Conservation (phyloP, 768 basidiomycete species). For the Mycena albidolilacea region DNA sequence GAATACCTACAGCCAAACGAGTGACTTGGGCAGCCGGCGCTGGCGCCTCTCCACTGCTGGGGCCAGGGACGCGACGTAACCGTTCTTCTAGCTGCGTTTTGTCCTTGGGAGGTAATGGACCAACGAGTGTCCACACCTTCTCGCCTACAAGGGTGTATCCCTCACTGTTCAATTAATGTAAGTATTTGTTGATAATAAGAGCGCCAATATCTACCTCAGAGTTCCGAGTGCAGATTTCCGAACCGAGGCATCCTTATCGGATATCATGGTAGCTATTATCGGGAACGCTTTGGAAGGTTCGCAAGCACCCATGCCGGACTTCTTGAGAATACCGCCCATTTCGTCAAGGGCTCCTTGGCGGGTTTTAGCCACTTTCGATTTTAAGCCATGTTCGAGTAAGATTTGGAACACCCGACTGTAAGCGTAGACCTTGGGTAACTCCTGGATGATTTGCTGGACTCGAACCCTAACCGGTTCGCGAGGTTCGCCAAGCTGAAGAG, state of each 20-base stretch:
- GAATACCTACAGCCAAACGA: slow-evolving; percentile 63
- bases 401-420: slow-evolving; percentile 93
- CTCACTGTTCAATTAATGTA: slow-evolving; percentile 65
- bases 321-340: slow-evolving; percentile 80
- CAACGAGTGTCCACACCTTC: slow-evolving; percentile 86
- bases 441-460: slow-evolving; percentile 88
- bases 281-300: slow-evolving; percentile 88
- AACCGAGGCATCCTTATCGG: slow-evolving; percentile 91
- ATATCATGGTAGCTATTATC: slow-evolving; percentile 81
- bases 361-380: slow-evolving; percentile 92
- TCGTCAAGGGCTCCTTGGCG: slow-evolving; percentile 91
- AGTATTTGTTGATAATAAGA: slow-evolving; percentile 27
- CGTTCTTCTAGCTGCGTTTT: slow-evolving; percentile 94
- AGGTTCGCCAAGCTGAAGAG: slow-evolving; percentile 88
- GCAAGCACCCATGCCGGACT: slow-evolving; percentile 86
- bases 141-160: slow-evolving; percentile 88
- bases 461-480: slow-evolving; percentile 86
- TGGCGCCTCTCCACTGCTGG: slow-evolving; percentile 62
- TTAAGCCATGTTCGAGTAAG: slow-evolving; percentile 89
- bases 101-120: slow-evolving; percentile 84
- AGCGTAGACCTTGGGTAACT: slow-evolving; percentile 90
- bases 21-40: slow-evolving; percentile 65
- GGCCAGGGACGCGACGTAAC: slow-evolving; percentile 83
- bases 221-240: slow-evolving; percentile 89
- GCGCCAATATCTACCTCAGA: slow-evolving; percentile 73